Evolutionary conservation across 2,329 filamentous ascomycete species (phyloP).

Genomic region (Pleoardoris graminearum): DNA sequence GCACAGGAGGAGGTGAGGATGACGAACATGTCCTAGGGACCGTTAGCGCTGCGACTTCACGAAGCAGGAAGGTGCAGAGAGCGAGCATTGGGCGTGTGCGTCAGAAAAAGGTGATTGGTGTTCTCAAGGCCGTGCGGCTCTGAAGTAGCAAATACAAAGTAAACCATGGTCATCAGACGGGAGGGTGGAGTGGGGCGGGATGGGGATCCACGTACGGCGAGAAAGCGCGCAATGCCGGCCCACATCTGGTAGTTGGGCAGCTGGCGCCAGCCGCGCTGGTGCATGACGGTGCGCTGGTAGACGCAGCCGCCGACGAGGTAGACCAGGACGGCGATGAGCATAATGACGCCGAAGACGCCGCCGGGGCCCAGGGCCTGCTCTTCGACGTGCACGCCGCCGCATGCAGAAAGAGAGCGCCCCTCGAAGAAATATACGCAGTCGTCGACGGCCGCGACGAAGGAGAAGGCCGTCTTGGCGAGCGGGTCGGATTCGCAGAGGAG

Average conservation of each 20-base stretch:
- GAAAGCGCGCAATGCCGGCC: constrained; percentile 82
- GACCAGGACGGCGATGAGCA: constrained; percentile 74
- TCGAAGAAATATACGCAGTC: constrained; percentile 97
- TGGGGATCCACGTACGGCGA: constrained; percentile 64
- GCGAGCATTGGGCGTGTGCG: constrained; percentile 25
- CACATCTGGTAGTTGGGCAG: constrained; percentile 92
- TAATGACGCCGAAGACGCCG: constrained; percentile 87
- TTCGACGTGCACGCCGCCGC: constrained; percentile 67
- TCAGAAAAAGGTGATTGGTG: constrained; percentile 89
- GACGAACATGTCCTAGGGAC: constrained; percentile 60
- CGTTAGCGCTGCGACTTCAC: constrained; percentile 7
- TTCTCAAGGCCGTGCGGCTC: constrained; percentile 98
- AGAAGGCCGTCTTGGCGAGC: constrained; percentile 68
- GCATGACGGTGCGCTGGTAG: constrained; percentile 91
- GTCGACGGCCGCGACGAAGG: constrained; percentile 86
- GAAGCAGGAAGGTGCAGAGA: not conserved
- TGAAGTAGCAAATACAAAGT: constrained; percentile 99
- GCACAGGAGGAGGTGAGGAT: constrained; percentile 71
- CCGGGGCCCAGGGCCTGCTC: constrained; percentile 66
- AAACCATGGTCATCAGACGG: not conserved
- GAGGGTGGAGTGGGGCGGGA: not conserved
- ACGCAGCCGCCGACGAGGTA: constrained; percentile 92
- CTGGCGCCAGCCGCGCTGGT: constrained; percentile 93
- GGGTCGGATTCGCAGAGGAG: constrained; percentile 91
- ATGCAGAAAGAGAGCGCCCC: constrained; percentile 81